Conservation (phyloP, 164 flowering plant species). For the Annona squamosa region DNA sequence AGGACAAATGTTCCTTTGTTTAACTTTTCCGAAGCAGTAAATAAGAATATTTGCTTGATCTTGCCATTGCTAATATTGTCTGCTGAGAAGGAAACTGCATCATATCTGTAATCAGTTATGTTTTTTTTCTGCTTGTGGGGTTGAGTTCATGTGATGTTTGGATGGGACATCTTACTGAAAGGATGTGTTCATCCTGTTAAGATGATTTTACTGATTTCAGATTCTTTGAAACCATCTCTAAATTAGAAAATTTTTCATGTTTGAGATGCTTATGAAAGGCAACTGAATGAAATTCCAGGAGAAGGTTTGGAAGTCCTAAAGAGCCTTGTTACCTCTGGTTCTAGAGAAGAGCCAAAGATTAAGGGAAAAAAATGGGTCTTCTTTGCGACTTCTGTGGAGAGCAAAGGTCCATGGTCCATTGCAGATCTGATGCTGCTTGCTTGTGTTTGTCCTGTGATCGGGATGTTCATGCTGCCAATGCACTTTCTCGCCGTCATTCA, state of each 20-base stretch:
- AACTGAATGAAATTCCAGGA: background rate
- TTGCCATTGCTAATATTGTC: background rate
- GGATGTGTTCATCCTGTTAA: background rate
- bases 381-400: conserved; percentile 84
- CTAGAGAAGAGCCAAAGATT: background rate
- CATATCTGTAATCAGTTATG: background rate
- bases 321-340: background rate
- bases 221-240: background rate
- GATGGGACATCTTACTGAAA: background rate
- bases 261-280: conserved; percentile 4
- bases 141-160: background rate
- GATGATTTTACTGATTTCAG: background rate
- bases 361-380: conserved; percentile 50
- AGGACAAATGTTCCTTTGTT: background rate
- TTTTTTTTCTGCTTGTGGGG: background rate
- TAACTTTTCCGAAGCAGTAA: background rate
- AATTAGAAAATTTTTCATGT: conserved; percentile 3
- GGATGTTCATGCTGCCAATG: conserved; percentile 88
- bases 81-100: background rate
- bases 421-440: conserved; percentile 89
- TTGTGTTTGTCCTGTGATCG: conserved; percentile 91
- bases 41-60: background rate
- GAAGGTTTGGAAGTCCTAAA: background rate
- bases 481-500: conserved; percentile 78
- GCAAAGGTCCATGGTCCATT: conserved; percentile 75